These are phyloP conservation scores for Heterobasidion occidentale DNA, from an alignment of 1,284 basidiomycete genomes.

Conservation along the genomic window DNA sequence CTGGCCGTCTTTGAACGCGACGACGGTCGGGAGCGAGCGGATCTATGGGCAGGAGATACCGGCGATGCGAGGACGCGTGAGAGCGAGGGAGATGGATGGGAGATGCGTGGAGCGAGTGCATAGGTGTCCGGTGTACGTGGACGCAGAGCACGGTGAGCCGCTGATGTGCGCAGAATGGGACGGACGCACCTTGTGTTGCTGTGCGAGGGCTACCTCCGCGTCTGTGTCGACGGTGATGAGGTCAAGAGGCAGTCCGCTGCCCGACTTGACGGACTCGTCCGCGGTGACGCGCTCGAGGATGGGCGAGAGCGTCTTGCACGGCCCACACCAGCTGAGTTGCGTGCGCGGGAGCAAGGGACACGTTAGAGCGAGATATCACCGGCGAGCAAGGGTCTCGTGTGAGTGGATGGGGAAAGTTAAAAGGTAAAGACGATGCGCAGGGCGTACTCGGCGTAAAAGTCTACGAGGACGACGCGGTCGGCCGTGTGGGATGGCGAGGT, in stretches of 20 bases:
- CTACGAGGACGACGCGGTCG: constrained; percentile 56
- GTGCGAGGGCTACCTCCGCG: constrained; percentile 38
- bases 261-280: constrained; percentile 35
- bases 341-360: neutral
- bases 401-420: constrained; percentile 1
- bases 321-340: constrained; percentile 58
- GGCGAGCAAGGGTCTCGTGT: too few relatives aligned
- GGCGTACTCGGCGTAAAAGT: constrained; percentile 71
- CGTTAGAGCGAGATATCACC: neutral
- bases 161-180: neutral
- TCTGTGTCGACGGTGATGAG: constrained; percentile 66
- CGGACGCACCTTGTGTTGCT: constrained; percentile 37
- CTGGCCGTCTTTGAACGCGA: constrained; percentile 59
- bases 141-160: neutral
- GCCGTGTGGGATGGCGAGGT: constrained; percentile 24
- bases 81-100: neutral
- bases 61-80: neutral
- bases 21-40: constrained; percentile 60
- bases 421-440: neutral
- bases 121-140: neutral
- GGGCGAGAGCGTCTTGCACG: constrained; percentile 64
- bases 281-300: constrained; percentile 46
- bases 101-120: neutral
- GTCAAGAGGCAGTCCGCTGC: constrained; percentile 51
- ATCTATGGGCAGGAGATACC: constrained; percentile 31